Evolutionary conservation across 352 stramenopile species (phyloP).

Genomic region (Hyaloperonospora arabidopsidis): DNA sequence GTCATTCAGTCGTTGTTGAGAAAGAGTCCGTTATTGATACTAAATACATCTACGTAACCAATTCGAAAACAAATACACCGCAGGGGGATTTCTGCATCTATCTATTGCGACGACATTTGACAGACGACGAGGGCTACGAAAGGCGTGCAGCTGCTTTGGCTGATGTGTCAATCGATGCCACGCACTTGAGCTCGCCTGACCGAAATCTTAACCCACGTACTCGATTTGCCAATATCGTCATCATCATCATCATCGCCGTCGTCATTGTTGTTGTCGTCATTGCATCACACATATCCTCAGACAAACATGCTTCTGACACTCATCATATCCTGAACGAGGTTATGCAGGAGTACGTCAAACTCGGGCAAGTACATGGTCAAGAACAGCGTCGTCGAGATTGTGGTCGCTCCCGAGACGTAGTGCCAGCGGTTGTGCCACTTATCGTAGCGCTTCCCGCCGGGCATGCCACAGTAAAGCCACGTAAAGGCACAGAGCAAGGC

Average conservation of each 20-base stretch:
- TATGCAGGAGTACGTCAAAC: slow-evolving; percentile 73
- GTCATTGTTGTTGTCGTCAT: background rate
- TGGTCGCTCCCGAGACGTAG: slow-evolving; percentile 73
- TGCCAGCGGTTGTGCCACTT: slow-evolving; percentile 78
- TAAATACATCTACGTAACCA: slow-evolving; percentile 27
- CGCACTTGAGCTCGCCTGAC: no score
- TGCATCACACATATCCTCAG: slow-evolving; percentile 17
- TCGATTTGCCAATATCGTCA: no score
- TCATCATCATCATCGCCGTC: no score
- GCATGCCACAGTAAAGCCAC: slow-evolving; percentile 76
- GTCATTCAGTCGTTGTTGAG: no score
- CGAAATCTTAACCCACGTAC: no score
- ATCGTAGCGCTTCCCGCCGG: slow-evolving; percentile 64
- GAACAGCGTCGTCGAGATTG: slow-evolving; percentile 66
- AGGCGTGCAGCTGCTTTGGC: no score
- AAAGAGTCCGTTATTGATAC: slow-evolving; percentile 6
- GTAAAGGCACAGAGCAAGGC: slow-evolving; percentile 58
- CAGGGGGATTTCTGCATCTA: background rate
- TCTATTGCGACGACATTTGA: no score
- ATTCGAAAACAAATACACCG: slow-evolving; percentile 10
- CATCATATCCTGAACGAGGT: slow-evolving; percentile 56
- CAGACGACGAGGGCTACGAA: no score
- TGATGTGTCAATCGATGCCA: no score
- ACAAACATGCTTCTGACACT: slow-evolving; percentile 41
- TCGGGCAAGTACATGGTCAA: slow-evolving; percentile 67